Base-by-base conservation (phyloP, 164 flowering plant genomes). In the Pachysandra terminalis region DNA sequence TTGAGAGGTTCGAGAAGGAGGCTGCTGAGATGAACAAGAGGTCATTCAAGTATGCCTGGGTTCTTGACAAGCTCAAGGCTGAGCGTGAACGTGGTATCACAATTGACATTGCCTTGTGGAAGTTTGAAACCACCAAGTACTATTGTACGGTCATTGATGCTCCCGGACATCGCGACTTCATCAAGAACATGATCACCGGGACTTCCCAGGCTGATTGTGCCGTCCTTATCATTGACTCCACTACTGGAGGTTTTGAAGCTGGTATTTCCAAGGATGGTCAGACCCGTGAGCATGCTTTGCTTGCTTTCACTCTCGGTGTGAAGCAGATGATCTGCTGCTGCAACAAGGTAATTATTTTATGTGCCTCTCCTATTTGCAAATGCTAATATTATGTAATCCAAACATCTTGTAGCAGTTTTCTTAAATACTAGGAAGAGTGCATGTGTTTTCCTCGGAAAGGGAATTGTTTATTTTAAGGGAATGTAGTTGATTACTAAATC, bases 11-110 rank as follows among this genome's bases (percentile, higher is more conserved):
- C 22, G 94, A 88, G 86, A 88, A 88, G 84, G 94, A 88, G 35
- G 94, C 94, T 73, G 94, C 94, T 78, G 94, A 88, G 82, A 88
- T 88, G 94, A 88, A 88, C 91, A 88, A 88, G 75, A 75, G 94
- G 78, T 88, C 94, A 24, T 88, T 86, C 88, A 88, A 88, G 78
- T 88, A 88, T 64, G 93, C 93, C 10, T 88, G 93, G 93, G 93
- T 88, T 37, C 76, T 88, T 27, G 93, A 88, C 85, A 88, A 88
- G 79, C 84, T 89, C 59, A 89, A 89, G 88, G 94, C 94, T 48
- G 94, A 89, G 77, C 91, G 94, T 56, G 94, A 89, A 56, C 91
- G 91, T 83, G 94, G 94, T 79, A 89, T 89, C 45, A 89, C 94
- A 49, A 89, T 89, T 73, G 94, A 89, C 62, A 89, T 89, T 74